Evolutionary conservation across 2,329 filamentous ascomycete species (phyloP).

Genomic region (Calonectria pseudoreteaudii): DNA sequence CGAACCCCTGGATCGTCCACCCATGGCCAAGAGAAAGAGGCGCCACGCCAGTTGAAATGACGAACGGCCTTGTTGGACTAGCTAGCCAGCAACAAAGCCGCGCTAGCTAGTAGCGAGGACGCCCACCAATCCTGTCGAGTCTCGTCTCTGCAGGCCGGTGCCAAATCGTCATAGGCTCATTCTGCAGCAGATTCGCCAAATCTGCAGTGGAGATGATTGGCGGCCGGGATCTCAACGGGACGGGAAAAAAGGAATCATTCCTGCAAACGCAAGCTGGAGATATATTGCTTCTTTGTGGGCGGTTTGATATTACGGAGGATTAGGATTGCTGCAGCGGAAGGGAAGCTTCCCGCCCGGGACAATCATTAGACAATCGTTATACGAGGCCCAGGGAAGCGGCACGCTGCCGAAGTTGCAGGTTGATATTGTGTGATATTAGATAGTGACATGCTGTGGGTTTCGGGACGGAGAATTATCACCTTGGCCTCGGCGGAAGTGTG

Average conservation of each 20-base stretch:
- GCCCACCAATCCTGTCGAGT: not conserved
- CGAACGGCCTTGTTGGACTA: not conserved
- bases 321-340: not conserved
- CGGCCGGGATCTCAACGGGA: not conserved
- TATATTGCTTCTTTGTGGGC: not conserved
- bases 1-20: constrained; percentile 14
- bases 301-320: not conserved
- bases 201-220: constrained; percentile 15
- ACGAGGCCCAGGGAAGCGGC: not conserved
- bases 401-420: not conserved
- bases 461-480: not conserved
- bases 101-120: not conserved
- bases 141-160: not conserved
- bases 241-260: not conserved
- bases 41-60: not conserved
- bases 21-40: not conserved
- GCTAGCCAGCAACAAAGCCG: not conserved
- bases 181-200: constrained; percentile 4
- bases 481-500: not conserved
- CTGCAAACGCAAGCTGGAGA: not conserved
- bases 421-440: not conserved
- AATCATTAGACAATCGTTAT: not conserved
- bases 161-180: constrained; percentile 1
- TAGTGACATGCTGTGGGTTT: not conserved
- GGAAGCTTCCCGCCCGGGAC: not conserved